Evolutionary conservation across 2,329 filamentous ascomycete species (phyloP), one percentile per base, ranked within the genome.

Genomic region (Thelonectria blattea): DNA sequence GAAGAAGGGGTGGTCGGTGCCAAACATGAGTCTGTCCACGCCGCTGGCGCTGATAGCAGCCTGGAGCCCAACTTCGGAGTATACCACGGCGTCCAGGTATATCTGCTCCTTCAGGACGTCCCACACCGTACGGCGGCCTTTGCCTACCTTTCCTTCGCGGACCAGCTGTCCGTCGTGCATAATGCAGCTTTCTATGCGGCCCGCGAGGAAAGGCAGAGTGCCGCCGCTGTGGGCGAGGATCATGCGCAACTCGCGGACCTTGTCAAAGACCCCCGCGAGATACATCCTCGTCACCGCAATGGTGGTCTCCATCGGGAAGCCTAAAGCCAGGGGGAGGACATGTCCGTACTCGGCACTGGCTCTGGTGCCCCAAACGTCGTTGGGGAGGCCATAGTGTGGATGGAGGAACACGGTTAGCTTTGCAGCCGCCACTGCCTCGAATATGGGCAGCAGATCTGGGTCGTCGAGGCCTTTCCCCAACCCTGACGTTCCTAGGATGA

Each of bases 281-380:
- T 92, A 88, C 92, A 97, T 96, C 48, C 93, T 83, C 4, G 91
- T 87, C 2, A 97, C 88, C 0, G 93, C 92, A 68, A 97, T 94
- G 1, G 93, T 97, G 1, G 93, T 97, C 77, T 97, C 93, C 66
- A 97, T 85, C 0, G 93, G 93, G 73, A 97, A 97, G 0, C 93
- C 93, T 3, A 97, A 79, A 0, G 92, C 91, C 0, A 97, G 80
- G 0, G 93, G 91, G 2, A 97, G 81, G 1, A 97, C 92, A 73
- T 97, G 93, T 0, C 93, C 93, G 72, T 96, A 97, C 61, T 89
- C 88, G 20, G 79, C 80, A 42, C 75, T 79, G 0, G 85, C 86
- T 8, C 89, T 81, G 0, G 91, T 85, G 0, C 93, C 93, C 78
- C 91, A 97, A 3, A 96, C 91, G 9, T 87, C 85, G 60, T 85